Percentiles rank a stretch among this genome's conserved stretches.
Evolutionary conservation across 345 rosid species (phyloP).

Genomic region (Firmiana major): DNA sequence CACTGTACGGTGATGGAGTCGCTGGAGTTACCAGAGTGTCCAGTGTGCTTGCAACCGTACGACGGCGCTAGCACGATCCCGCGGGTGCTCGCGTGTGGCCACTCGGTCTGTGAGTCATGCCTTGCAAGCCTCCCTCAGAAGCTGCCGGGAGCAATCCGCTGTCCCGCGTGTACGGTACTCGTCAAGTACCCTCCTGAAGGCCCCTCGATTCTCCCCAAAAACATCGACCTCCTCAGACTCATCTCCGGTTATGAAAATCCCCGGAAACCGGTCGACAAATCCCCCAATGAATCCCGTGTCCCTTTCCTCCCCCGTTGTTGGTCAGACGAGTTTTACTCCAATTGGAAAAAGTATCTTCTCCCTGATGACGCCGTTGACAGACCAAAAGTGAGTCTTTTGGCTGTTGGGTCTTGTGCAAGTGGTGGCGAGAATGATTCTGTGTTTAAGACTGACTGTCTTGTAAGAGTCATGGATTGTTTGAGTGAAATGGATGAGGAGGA

Average conservation of each 20-base stretch:
- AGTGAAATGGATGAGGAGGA: conserved; percentile 43
- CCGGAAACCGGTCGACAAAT: conserved; percentile 13
- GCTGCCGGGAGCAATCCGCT: conserved; percentile 62
- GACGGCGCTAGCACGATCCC: conserved; percentile 57
- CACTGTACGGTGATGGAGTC: conserved; percentile 12
- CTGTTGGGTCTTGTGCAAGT: conserved; percentile 33
- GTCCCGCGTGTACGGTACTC: conserved; percentile 84
- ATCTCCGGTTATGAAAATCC: conserved; percentile 24
- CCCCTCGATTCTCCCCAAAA: conserved; percentile 74
- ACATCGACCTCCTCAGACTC: conserved; percentile 72
- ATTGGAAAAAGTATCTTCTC: conserved; percentile 64
- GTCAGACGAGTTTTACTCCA: conserved; percentile 58
- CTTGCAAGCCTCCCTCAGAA: conserved; percentile 57
- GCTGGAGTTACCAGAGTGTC: conserved; percentile 78
- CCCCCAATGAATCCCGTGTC: conserved; percentile 10
- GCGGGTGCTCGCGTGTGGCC: conserved; percentile 84
- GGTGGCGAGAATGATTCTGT: conserved; percentile 27
- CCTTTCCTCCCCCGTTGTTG: conserved; percentile 49
- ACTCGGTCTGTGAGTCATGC: conserved; percentile 74
- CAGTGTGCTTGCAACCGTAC: conserved; percentile 74
- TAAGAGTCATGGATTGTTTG: conserved; percentile 51
- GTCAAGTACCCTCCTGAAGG: conserved; percentile 73
- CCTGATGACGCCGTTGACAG: conserved; percentile 38
- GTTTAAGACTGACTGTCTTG: conserved; percentile 46
- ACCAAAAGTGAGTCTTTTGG: conserved; percentile 45